Percentiles rank a stretch among this genome's conserved stretches.
Evolutionary conservation across 345 rosid genomes (phyloP).

Genomic region (Hibiscus syriacus): DNA sequence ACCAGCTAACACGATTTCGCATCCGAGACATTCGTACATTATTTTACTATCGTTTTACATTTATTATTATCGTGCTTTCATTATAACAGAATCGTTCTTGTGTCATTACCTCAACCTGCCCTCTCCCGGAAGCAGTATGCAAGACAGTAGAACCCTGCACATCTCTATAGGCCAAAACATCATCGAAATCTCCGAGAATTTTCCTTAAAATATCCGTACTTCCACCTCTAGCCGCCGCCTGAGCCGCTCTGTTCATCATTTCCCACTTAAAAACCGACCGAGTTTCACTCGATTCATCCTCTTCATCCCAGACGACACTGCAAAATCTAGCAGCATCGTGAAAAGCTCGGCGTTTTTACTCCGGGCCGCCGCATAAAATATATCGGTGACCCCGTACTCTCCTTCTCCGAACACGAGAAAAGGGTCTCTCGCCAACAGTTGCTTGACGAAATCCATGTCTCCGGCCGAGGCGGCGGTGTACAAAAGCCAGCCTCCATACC

Average conservation of each 20-base stretch:
- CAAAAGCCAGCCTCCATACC: conserved; percentile 94
- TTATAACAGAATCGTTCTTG: background rate
- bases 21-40: background rate
- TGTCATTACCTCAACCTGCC: conserved; percentile 49
- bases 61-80: too few relatives aligned
- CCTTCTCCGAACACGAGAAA: conserved; percentile 94
- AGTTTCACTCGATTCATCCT: conserved; percentile 22
- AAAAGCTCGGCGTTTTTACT: conserved; percentile 63
- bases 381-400: conserved; percentile 84
- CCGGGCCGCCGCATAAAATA: conserved; percentile 76
- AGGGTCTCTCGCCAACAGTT: conserved; percentile 64
- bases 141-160: conserved; percentile 59
- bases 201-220: conserved; percentile 60
- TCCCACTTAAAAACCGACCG: conserved; percentile 44
- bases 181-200: conserved; percentile 26
- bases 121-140: conserved; percentile 83
- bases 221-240: conserved; percentile 87
- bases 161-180: conserved; percentile 45
- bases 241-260: conserved; percentile 79
- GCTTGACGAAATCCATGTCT: conserved; percentile 58
- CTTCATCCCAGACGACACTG: conserved; percentile 23
- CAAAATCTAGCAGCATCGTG: conserved; percentile 37
- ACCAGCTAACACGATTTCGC: background rate
- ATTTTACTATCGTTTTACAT: too few relatives aligned
- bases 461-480: conserved; percentile 97